A percentile compares a stretch with the other conserved stretches of the same genome.
phyloP scores from a whole-genome alignment of 73 alveolate genomes.

The Paramecium tetraurelia region DNA sequence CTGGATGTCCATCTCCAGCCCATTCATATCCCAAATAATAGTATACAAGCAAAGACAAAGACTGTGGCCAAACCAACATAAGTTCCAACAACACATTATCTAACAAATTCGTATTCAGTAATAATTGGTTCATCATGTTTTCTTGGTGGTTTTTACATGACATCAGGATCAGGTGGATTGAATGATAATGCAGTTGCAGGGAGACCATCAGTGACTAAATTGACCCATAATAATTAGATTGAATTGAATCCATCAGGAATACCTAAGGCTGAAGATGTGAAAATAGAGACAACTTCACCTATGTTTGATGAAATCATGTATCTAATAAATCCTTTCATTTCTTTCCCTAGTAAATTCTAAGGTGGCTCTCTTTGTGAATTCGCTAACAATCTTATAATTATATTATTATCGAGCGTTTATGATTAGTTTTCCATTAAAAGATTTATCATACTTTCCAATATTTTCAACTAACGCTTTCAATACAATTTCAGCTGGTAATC shows the following conservation, averaged over 20 bases:
- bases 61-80: constrained; percentile 95
- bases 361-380: constrained; percentile 71
- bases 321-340: constrained; percentile 98
- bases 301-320: constrained; percentile 97
- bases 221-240: constrained; percentile 99
- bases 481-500: constrained; percentile 78
- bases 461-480: constrained; percentile 91
- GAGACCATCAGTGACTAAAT: constrained; percentile 98
- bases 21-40: constrained; percentile 72
- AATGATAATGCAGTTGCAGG: constrained; percentile 99
- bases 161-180: constrained; percentile 99
- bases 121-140: constrained; percentile 78
- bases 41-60: constrained; percentile 75
- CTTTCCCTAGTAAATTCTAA: constrained; percentile 96
- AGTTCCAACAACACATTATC: constrained; percentile 79
- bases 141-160: constrained; percentile 94
- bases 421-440: constrained; percentile 13
- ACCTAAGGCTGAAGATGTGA: constrained; percentile 99
- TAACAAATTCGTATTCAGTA: constrained; percentile 71
- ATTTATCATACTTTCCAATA: constrained; percentile 75
- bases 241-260: constrained; percentile 98
- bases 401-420: constrained; percentile 56
- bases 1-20: constrained; percentile 66
- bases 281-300: constrained; percentile 98
- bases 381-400: constrained; percentile 12